Conservation (phyloP, 2,329 filamentous ascomycete species). For the Fusarium camptoceras region DNA sequence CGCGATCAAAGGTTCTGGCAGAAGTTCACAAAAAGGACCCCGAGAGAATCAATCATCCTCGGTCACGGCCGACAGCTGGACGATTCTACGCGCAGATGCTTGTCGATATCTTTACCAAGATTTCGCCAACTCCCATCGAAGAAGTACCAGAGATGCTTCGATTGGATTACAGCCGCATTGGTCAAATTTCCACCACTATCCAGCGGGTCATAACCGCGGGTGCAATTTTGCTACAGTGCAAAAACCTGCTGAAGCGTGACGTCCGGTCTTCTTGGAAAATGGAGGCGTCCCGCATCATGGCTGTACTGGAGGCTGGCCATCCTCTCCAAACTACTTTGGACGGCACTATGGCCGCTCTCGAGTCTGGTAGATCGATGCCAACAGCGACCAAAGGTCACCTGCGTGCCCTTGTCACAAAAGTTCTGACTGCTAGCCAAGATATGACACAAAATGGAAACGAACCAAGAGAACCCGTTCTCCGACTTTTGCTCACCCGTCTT, state of each 20-base stretch:
- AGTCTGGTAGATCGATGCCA: conserved; percentile 73
- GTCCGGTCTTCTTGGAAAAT: conserved; percentile 81
- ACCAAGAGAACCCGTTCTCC: conserved; percentile 68
- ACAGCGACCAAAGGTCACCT: conserved; percentile 70
- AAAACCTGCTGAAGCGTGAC: conserved; percentile 85
- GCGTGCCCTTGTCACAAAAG: conserved; percentile 67
- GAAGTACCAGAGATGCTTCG: conserved; percentile 79
- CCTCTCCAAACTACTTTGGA: conserved; percentile 67
- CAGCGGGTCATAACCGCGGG: conserved; percentile 76
- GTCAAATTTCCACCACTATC: conserved; percentile 52
- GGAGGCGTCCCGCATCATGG: conserved; percentile 77
- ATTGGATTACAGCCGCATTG: conserved; percentile 74
- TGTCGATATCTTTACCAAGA: conserved; percentile 78
- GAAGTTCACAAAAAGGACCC: conserved; percentile 77
- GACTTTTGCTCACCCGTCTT: conserved; percentile 75
- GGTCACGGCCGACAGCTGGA: conserved; percentile 72
- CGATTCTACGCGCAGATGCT: conserved; percentile 82
- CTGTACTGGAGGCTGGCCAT: conserved; percentile 70
- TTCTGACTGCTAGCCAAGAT: conserved; percentile 63
- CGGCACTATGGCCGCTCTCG: conserved; percentile 71
- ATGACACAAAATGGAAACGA: conserved; percentile 56
- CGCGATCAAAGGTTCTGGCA: conserved; percentile 71
- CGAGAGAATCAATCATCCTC: conserved; percentile 71
- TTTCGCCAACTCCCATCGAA: conserved; percentile 64
- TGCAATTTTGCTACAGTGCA: conserved; percentile 81